Percentiles rank a stretch among this genome's conserved stretches.
Evolutionary conservation across 305 asterid genomes (phyloP).

Genomic region (Fraxinus velutina): DNA sequence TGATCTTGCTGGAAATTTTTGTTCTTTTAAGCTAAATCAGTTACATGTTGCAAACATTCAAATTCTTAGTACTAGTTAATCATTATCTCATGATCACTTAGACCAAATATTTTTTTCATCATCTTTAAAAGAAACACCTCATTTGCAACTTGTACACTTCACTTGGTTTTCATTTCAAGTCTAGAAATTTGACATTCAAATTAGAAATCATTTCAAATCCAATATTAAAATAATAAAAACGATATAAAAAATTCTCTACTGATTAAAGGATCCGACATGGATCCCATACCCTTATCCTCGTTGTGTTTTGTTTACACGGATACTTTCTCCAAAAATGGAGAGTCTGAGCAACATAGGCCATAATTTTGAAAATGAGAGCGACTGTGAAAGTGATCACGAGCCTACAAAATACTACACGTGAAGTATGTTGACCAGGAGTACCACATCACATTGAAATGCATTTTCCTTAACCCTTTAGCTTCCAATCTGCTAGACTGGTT

Average conservation of each 20-base stretch:
- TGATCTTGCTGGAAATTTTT: neutral
- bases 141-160: neutral
- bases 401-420: neutral
- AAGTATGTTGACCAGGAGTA: neutral
- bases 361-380: neutral
- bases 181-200: neutral
- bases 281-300: neutral
- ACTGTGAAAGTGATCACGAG: neutral
- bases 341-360: neutral
- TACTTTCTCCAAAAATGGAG: neutral
- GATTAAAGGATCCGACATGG: neutral
- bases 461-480: neutral
- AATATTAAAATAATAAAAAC: neutral
- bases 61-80: no score
- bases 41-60: no score
- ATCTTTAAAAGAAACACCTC: neutral
- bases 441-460: neutral
- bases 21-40: no score
- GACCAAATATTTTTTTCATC: no score
- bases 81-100: no score
- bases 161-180: neutral
- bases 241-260: neutral
- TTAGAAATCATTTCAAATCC: neutral
- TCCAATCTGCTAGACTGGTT: neutral
- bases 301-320: neutral